These are phyloP conservation scores for Pseudogymnoascus sp. DNA, from an alignment of 2,329 filamentous ascomycete genomes.

Conservation along the genomic window DNA sequence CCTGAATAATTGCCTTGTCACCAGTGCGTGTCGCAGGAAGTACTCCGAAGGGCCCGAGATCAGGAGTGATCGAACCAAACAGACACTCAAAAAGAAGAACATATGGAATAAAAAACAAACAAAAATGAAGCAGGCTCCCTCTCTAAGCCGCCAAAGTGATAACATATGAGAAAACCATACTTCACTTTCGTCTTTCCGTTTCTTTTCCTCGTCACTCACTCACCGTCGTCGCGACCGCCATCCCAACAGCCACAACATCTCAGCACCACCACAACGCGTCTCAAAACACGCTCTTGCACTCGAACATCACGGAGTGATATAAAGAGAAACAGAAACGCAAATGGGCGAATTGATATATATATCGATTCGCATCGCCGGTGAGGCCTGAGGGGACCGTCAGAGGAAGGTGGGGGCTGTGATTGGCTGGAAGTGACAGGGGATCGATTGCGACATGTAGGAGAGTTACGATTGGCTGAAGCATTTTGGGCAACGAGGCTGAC, in stretches of 20 bases:
- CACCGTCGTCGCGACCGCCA: not conserved
- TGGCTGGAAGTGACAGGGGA: not conserved
- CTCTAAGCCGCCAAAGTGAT: not conserved
- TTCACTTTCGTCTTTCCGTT: not conserved
- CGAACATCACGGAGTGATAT: not conserved
- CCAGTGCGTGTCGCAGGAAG: not conserved
- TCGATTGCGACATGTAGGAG: not conserved
- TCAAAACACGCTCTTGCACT: not conserved
- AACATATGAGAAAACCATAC: not conserved
- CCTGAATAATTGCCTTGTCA: not conserved
- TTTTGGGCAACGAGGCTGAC: not conserved
- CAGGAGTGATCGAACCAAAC: not conserved
- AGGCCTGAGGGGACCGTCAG: not conserved
- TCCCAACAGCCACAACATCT: not conserved
- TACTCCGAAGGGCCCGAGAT: not conserved
- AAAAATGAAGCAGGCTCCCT: not conserved
- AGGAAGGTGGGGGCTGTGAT: not conserved
- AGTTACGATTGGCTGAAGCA: not conserved
- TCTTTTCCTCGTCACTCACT: not conserved
- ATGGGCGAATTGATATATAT: slow-evolving; percentile 5
- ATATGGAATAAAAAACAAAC: not conserved
- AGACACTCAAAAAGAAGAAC: not conserved
- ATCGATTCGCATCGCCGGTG: not conserved
- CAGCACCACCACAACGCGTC: not conserved
- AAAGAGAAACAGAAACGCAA: not conserved